A percentile compares a stretch with the other conserved stretches of the same genome.
Conservation (phyloP, 176 grass and related monocot species). For the Luzula sylvatica region DNA sequence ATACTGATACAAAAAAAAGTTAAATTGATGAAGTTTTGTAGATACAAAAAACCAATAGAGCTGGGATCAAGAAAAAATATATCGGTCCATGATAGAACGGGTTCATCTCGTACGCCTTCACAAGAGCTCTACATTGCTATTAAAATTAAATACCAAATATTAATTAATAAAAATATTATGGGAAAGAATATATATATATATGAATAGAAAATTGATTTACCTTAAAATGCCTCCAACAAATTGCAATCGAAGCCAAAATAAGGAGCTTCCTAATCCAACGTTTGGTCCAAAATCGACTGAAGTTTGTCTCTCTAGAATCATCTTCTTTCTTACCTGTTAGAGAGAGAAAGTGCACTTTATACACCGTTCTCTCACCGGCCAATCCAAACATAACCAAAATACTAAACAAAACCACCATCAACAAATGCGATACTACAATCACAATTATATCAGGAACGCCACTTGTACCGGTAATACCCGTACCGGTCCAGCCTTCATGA, state of each 20-base stretch:
- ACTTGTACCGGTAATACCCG: constrained; percentile 15
- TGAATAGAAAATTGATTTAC: constrained; percentile 26
- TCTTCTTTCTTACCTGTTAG: constrained; percentile 89
- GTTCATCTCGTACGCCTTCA: constrained; percentile 86
- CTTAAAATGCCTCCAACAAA: constrained; percentile 81
- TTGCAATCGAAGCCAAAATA: constrained; percentile 35
- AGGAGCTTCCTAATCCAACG: constrained; percentile 79
- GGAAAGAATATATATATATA: not conserved
- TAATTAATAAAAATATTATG: not conserved
- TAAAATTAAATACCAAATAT: constrained; percentile 4
- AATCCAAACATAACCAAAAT: constrained; percentile 59
- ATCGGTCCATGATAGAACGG: constrained; percentile 60
- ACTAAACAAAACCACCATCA: constrained; percentile 58
- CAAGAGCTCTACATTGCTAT: constrained; percentile 79
- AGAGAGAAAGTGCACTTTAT: constrained; percentile 57
- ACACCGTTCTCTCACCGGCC: constrained; percentile 55
- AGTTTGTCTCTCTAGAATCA: constrained; percentile 47
- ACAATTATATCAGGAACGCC: constrained; percentile 89
- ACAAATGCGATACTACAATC: constrained; percentile 79
- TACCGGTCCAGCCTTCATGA: constrained; percentile 59
- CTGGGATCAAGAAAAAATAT: constrained; percentile 62
- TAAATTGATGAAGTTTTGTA: constrained; percentile 67
- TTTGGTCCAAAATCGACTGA: constrained; percentile 30
- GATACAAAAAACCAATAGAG: constrained; percentile 41
- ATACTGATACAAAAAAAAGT: not conserved